These are phyloP conservation scores for Camelina hispida DNA, from an alignment of 345 rosid genomes.

Conservation along the genomic window DNA sequence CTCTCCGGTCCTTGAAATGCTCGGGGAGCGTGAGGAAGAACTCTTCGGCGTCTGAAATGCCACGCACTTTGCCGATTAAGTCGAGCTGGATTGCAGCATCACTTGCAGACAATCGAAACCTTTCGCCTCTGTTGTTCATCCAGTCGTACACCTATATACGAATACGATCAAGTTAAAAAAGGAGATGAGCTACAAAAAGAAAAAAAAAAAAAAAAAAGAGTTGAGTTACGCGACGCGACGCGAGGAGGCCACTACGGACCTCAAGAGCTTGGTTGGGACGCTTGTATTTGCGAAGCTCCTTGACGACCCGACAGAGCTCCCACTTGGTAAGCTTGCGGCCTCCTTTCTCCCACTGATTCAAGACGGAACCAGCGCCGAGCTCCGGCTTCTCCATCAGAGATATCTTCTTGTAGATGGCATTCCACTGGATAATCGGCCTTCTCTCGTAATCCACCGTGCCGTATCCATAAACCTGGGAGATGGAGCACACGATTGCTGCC, in stretches of 20 bases:
- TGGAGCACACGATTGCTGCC: conserved; percentile 52
- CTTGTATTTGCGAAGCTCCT: conserved; percentile 86
- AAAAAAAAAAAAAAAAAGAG: no score
- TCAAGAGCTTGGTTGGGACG: conserved; percentile 77
- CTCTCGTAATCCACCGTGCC: conserved; percentile 78
- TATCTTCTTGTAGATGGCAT: conserved; percentile 71
- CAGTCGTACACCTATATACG: conserved; percentile 77
- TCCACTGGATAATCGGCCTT: conserved; percentile 80
- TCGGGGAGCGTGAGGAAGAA: conserved; percentile 65
- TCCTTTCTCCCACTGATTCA: conserved; percentile 73
- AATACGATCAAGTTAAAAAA: no score
- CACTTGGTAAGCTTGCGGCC: conserved; percentile 75
- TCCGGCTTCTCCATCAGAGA: conserved; percentile 80
- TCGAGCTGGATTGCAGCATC: conserved; percentile 96
- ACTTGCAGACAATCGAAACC: conserved; percentile 72
- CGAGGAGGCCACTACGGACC: conserved; percentile 47
- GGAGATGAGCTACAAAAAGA: no score
- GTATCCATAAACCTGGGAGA: conserved; percentile 71
- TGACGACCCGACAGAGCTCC: conserved; percentile 91
- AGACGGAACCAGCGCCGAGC: conserved; percentile 66
- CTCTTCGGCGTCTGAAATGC: conserved; percentile 70
- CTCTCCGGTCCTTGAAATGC: conserved; percentile 73
- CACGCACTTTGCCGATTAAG: conserved; percentile 81
- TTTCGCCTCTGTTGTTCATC: conserved; percentile 81
- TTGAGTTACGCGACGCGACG: no score